These are phyloP conservation scores for Tolypocladium amazonense DNA, from an alignment of 2,329 filamentous ascomycete genomes.

Conservation along the genomic window DNA sequence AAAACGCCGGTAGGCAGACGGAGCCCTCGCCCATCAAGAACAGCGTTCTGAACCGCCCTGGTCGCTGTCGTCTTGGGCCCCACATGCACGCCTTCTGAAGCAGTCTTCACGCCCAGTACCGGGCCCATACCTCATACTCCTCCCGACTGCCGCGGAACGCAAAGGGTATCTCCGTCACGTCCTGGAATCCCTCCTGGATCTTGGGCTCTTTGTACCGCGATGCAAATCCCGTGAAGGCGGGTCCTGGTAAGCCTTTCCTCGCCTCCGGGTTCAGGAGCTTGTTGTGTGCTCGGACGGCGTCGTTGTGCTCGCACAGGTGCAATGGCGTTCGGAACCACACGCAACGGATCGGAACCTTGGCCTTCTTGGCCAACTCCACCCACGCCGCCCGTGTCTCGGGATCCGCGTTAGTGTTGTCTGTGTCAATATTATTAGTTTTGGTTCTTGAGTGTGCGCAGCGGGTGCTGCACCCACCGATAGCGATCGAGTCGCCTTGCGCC, in stretches of 20 bases:
- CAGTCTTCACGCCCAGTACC: conserved; percentile 57
- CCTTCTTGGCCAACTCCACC: conserved; percentile 61
- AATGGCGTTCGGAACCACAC: conserved; percentile 70
- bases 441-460: conserved; percentile 1
- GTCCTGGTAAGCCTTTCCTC: conserved; percentile 58
- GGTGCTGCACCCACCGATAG: conserved; percentile 52
- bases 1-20: neutral
- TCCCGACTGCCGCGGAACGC: conserved; percentile 59
- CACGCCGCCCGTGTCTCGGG: conserved; percentile 66
- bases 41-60: neutral
- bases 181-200: conserved; percentile 69
- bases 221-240: conserved; percentile 71
- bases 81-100: neutral
- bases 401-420: conserved; percentile 95
- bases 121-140: conserved; percentile 61
- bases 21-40: neutral
- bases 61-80: neutral
- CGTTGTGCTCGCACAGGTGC: conserved; percentile 73
- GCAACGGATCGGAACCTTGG: conserved; percentile 68
- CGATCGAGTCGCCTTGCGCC: conserved; percentile 56
- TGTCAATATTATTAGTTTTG: conserved; percentile 5
- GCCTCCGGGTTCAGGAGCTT: conserved; percentile 71
- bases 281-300: conserved; percentile 66
- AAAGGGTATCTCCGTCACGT: conserved; percentile 69
- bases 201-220: conserved; percentile 64